Percentiles rank a stretch among this genome's conserved stretches.
Evolutionary conservation across 2,329 filamentous ascomycete species (phyloP).

Genomic region (Coniochaeta prunicola): DNA sequence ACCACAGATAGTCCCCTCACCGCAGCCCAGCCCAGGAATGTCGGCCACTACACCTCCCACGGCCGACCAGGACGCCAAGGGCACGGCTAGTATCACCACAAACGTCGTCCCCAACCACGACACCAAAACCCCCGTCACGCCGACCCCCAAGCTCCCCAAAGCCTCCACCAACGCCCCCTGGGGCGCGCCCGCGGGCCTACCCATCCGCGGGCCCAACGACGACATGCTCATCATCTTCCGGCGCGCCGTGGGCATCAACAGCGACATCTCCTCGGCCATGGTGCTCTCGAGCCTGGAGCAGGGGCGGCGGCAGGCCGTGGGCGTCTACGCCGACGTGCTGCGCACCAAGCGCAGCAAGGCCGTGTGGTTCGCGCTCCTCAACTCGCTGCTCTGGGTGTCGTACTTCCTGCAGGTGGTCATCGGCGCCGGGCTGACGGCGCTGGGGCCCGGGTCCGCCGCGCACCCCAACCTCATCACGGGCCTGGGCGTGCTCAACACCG

Average conservation of each 20-base stretch:
- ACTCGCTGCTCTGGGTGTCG: conserved; percentile 30
- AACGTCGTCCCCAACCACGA: not conserved
- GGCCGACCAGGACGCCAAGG: not conserved
- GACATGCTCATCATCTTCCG: conserved; percentile 34
- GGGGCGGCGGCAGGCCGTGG: conserved; percentile 23
- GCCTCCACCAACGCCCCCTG: conserved; percentile 24
- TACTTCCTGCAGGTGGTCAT: conserved; percentile 39
- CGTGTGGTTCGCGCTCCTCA: conserved; percentile 25
- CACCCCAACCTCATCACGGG: conserved; percentile 46
- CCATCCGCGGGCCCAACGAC: conserved; percentile 24
- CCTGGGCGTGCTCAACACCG: conserved; percentile 55
- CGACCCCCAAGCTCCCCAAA: conserved; percentile 10
- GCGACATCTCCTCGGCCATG: conserved; percentile 12
- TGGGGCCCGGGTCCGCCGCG: conserved; percentile 36
- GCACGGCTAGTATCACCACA: not conserved
- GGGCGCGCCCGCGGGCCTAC: conserved; percentile 28
- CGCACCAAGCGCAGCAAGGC: conserved; percentile 20
- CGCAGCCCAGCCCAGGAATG: not conserved
- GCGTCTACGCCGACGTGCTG: conserved; percentile 34
- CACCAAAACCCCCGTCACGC: not conserved
- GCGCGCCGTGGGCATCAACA: conserved; percentile 35
- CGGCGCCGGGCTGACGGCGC: conserved; percentile 36
- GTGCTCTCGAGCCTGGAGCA: conserved; percentile 22
- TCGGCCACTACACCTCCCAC: not conserved
- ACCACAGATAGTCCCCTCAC: not conserved